Evolutionary conservation across 2,329 filamentous ascomycete genomes (phyloP).

Genomic region (Paecilomyces niveus): DNA sequence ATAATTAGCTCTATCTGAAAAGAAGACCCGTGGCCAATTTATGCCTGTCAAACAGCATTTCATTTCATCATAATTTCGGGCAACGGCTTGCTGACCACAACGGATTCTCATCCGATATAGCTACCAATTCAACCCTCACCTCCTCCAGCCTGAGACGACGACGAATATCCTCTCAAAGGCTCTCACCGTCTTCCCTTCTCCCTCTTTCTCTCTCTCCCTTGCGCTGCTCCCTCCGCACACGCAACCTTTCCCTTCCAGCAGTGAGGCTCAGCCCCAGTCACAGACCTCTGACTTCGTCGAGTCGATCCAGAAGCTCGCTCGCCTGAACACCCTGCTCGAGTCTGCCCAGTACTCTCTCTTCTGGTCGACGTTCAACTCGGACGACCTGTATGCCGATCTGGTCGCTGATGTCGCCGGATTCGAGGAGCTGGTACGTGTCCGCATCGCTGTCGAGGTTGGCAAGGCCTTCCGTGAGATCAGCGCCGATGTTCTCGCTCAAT

Average conservation of each 20-base stretch:
- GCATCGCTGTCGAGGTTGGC: conserved; percentile 81
- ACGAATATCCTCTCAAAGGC: conserved; percentile 99
- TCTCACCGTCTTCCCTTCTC: conserved; percentile 91
- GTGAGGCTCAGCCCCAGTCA: conserved; percentile 32
- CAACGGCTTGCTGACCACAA: background rate
- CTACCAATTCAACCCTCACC: conserved; percentile 99
- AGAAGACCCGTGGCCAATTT: background rate
- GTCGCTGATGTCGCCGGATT: conserved; percentile 92
- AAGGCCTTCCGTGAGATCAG: conserved; percentile 71
- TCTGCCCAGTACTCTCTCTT: conserved; percentile 85
- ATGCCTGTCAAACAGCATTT: background rate
- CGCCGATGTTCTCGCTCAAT: conserved; percentile 61
- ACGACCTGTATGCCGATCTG: conserved; percentile 92
- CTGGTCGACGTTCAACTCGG: conserved; percentile 86
- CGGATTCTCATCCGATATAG: conserved; percentile 42
- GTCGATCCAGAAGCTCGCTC: conserved; percentile 79
- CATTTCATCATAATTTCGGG: background rate
- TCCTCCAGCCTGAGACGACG: conserved; percentile 91
- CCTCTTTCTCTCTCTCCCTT: conserved; percentile 89
- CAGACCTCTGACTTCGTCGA: conserved; percentile 59
- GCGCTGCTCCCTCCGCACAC: conserved; percentile 86
- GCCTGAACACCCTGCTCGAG: conserved; percentile 79
- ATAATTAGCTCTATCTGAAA: conserved; percentile 70
- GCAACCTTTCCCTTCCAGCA: conserved; percentile 52
- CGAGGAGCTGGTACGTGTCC: conserved; percentile 84